Conservation (phyloP, 78 protist genomes). For the Tieghemostelium lacteum region DNA sequence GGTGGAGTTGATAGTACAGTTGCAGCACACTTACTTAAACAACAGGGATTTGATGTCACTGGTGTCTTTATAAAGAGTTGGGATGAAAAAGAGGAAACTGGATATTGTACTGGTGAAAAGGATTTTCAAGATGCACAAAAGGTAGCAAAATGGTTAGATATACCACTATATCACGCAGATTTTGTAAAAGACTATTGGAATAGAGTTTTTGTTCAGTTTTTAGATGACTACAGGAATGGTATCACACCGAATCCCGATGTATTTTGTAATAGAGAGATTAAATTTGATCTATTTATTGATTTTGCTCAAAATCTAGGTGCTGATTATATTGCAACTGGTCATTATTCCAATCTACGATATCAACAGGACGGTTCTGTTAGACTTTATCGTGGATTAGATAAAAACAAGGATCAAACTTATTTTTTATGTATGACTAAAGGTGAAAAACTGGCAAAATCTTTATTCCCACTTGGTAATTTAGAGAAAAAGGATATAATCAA, state of each 20-base stretch:
- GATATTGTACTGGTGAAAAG: constrained; percentile 74
- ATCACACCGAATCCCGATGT: constrained; percentile 93
- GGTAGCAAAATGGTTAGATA: constrained; percentile 75
- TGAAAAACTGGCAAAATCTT: constrained; percentile 6
- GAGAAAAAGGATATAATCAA: constrained; percentile 20
- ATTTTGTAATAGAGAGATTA: constrained; percentile 89
- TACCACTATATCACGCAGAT: constrained; percentile 72
- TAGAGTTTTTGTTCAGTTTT: constrained; percentile 84
- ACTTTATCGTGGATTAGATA: constrained; percentile 36
- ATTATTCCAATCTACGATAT: constrained; percentile 54
- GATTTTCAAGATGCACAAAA: constrained; percentile 74
- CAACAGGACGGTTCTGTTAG: neutral
- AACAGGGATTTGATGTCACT: constrained; percentile 75
- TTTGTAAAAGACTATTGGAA: constrained; percentile 92
- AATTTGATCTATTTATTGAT: constrained; percentile 81
- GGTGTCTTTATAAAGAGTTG: constrained; percentile 88
- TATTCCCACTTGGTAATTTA: constrained; percentile 86
- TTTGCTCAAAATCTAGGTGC: constrained; percentile 73
- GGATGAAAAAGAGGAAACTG: constrained; percentile 86
- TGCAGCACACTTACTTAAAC: constrained; percentile 61
- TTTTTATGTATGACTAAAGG: constrained; percentile 78
- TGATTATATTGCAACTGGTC: constrained; percentile 84
- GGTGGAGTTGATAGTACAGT: constrained; percentile 89
- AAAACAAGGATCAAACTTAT: constrained; percentile 87
- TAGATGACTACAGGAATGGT: constrained; percentile 79